Conservation (phyloP, 2,329 filamentous ascomycete species). For the Blastomyces parvus region DNA sequence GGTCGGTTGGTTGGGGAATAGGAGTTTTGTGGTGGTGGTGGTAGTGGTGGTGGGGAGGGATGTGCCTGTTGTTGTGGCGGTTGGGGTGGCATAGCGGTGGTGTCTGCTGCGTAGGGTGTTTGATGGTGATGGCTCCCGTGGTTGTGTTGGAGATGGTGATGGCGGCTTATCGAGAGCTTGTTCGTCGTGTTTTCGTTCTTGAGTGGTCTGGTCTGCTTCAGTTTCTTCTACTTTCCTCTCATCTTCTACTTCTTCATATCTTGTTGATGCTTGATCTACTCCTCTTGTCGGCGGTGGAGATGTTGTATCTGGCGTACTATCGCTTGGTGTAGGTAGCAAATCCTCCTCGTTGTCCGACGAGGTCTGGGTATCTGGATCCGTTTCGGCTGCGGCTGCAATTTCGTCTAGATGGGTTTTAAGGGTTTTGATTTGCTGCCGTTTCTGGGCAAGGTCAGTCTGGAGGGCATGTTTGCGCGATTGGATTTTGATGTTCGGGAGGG, state of each 20-base stretch:
- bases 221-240: constrained; percentile 2
- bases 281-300: constrained; percentile 8
- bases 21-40: constrained; percentile 16
- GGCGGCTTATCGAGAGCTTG: background rate
- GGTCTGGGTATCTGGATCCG: constrained; percentile 10
- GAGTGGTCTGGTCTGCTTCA: constrained; percentile 1
- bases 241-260: constrained; percentile 8
- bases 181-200: constrained; percentile 11
- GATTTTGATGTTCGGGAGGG: constrained; percentile 32
- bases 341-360: constrained; percentile 19
- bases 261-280: background rate
- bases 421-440: constrained; percentile 28
- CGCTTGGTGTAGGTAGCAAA: constrained; percentile 23
- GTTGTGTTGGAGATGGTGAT: background rate
- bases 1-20: constrained; percentile 16
- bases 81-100: constrained; percentile 21
- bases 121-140: constrained; percentile 9
- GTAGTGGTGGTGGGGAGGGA: constrained; percentile 12
- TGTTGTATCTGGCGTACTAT: constrained; percentile 12
- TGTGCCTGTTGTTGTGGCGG: no score
- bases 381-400: constrained; percentile 22
- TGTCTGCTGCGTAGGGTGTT: constrained; percentile 22
- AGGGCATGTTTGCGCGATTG: constrained; percentile 31
- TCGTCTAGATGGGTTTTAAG: constrained; percentile 28
- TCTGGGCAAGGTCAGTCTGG: constrained; percentile 32